These are phyloP conservation scores for Chloromonas sp. DNA, from an alignment of 163 green algal genomes.

Conservation along the genomic window DNA sequence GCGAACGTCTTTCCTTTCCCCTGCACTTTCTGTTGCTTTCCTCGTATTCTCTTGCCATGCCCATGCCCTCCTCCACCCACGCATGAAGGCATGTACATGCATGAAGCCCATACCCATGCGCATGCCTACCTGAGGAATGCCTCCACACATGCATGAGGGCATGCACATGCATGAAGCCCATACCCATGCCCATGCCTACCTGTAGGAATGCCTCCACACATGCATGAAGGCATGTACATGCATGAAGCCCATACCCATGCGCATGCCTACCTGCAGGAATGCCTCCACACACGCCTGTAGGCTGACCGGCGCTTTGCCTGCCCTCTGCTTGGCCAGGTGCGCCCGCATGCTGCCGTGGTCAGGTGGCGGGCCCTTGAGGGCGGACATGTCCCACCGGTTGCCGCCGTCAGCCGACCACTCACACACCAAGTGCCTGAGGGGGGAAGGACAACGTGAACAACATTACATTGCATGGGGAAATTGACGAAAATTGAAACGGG, in stretches of 20 bases:
- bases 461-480: not conserved
- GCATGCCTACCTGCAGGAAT: constrained; percentile 56
- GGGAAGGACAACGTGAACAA: not conserved
- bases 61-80: no score
- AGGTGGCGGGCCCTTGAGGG: not conserved
- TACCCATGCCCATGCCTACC: no score
- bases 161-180: no score
- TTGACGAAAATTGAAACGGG: not conserved
- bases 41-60: no score
- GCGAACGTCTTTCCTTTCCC: no score
- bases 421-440: constrained; percentile 5
- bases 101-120: no score
- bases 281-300: constrained; percentile 69
- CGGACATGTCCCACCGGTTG: not conserved
- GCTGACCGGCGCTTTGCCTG: constrained; percentile 20
- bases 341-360: not conserved
- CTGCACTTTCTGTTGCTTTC: no score
- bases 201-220: constrained; percentile 28
- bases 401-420: constrained; percentile 3
- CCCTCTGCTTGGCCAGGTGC: constrained; percentile 9
- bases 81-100: no score
- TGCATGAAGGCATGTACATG: constrained; percentile 33
- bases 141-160: no score
- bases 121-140: no score
- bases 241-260: no score